Percentiles rank a stretch among this genome's conserved stretches.
phyloP scores from a whole-genome alignment of 2,329 filamentous ascomycete species.

The Colletotrichum orbiculare region DNA sequence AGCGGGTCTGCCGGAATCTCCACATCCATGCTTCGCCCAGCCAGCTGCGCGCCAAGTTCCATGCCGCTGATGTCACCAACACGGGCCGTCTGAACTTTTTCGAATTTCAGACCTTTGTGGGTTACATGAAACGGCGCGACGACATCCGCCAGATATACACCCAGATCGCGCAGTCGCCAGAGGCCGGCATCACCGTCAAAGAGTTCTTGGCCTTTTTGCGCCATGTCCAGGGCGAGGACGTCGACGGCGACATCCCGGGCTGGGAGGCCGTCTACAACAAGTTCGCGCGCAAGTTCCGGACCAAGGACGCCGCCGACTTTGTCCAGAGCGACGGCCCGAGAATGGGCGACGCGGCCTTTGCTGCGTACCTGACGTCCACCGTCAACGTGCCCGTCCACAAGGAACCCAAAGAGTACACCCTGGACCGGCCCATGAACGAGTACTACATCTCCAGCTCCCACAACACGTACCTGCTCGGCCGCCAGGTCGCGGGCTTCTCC shows the following conservation, averaged over 20 bases:
- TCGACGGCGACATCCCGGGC: conserved; percentile 70
- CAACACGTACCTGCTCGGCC: conserved; percentile 94
- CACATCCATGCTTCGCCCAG: conserved; percentile 90
- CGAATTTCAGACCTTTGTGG: conserved; percentile 87
- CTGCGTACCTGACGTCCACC: conserved; percentile 79
- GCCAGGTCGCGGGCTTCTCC: conserved; percentile 89
- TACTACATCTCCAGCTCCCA: conserved; percentile 99
- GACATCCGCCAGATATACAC: conserved; percentile 83
- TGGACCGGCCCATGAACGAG: conserved; percentile 90
- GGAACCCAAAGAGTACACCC: conserved; percentile 68
- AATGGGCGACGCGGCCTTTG: conserved; percentile 84
- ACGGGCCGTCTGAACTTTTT: conserved; percentile 77
- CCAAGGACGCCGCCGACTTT: conserved; percentile 57
- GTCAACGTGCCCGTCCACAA: conserved; percentile 76
- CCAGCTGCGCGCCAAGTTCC: conserved; percentile 79
- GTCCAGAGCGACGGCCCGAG: conserved; percentile 46
- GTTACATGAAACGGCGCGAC: conserved; percentile 82
- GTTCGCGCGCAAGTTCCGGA: conserved; percentile 70
- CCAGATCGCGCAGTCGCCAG: conserved; percentile 66
- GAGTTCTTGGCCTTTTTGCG: conserved; percentile 83
- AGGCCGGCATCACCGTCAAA: conserved; percentile 73
- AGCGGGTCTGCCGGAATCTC: conserved; percentile 86
- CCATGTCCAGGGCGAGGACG: conserved; percentile 79
- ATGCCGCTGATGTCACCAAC: conserved; percentile 73
- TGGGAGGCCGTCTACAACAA: conserved; percentile 82